Conservation (phyloP, 208 protist genomes). For the Phytomonas sp. region DNA sequence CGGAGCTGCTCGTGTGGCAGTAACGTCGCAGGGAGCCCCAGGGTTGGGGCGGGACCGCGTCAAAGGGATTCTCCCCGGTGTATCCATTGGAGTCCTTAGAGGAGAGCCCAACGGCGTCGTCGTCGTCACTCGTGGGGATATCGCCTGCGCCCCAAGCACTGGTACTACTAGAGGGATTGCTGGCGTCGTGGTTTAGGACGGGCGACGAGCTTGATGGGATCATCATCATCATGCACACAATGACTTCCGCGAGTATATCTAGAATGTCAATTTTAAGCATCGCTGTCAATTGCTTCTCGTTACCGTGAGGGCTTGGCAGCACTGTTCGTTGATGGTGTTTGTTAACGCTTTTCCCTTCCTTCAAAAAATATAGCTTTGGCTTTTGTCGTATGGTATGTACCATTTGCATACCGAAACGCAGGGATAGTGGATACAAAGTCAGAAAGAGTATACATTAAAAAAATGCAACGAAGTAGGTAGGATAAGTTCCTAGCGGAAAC, state of each 20-base stretch:
- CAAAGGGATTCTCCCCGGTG: neutral
- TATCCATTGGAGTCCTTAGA: neutral
- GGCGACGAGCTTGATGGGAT: slow-evolving; percentile 22
- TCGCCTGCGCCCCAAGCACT: neutral
- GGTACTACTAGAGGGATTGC: neutral
- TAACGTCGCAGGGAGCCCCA: too few species aligned
- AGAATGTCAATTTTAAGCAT: slow-evolving; percentile 58
- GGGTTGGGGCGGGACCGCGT: neutral
- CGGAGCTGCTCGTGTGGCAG: too few species aligned
- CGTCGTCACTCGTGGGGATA: neutral
- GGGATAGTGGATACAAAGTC: neutral
- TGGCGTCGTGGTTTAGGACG: slow-evolving; percentile 5
- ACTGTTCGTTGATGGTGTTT: neutral
- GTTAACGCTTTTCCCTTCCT: neutral
- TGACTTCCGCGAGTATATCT: slow-evolving; percentile 58
- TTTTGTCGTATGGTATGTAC: too few species aligned
- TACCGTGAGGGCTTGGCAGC: neutral
- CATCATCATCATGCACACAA: slow-evolving; percentile 57
- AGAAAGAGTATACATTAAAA: neutral
- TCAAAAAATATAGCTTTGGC: too few species aligned
- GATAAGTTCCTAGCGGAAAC: neutral
- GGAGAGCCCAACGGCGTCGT: neutral
- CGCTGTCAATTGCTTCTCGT: neutral
- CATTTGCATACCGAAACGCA: neutral
- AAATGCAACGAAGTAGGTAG: neutral